Evolutionary conservation across 1,139 yeast species (phyloP).

Genomic region (Petasospora rhodanensis): DNA sequence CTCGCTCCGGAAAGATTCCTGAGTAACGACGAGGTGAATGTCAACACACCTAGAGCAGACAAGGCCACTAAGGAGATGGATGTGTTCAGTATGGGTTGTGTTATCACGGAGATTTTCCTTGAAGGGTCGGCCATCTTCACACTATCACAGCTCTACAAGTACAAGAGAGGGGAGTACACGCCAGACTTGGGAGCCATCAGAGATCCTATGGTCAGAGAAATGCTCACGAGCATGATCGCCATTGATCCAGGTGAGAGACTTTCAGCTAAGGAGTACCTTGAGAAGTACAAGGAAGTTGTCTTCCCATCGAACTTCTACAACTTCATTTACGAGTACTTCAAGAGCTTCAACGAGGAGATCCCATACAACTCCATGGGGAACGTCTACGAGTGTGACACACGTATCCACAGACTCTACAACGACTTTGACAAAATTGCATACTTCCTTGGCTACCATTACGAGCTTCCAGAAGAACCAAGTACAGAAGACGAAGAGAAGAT

Average conservation of each 20-base stretch:
- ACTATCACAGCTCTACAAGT: conserved; percentile 80
- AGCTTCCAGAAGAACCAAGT: conserved; percentile 2
- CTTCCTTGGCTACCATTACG: conserved; percentile 42
- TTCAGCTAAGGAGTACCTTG: conserved; percentile 50
- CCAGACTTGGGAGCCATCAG: conserved; percentile 58
- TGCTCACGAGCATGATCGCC: conserved; percentile 60
- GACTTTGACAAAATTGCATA: conserved; percentile 51
- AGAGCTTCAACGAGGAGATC: conserved; percentile 35
- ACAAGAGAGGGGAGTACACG: conserved; percentile 59
- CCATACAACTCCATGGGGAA: conserved; percentile 29
- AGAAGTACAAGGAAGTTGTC: conserved; percentile 41
- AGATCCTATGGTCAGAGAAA: conserved; percentile 43
- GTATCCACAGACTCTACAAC: conserved; percentile 53
- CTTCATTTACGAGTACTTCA: conserved; percentile 66
- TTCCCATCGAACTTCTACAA: conserved; percentile 73
- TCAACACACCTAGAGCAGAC: conserved; percentile 24
- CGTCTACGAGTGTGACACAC: conserved; percentile 48
- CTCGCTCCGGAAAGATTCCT: conserved; percentile 91
- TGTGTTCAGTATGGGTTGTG: conserved; percentile 86
- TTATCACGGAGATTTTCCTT: conserved; percentile 79
- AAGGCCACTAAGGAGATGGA: conserved; percentile 67
- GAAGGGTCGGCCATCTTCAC: conserved; percentile 89
- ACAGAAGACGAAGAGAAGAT: conserved; percentile 5
- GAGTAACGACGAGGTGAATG: conserved; percentile 28
- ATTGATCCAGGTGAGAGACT: conserved; percentile 59